A percentile compares a stretch with the other conserved stretches of the same genome.
Evolutionary conservation across 2,329 filamentous ascomycete genomes (phyloP).

Genomic region (Penicillium sp.): DNA sequence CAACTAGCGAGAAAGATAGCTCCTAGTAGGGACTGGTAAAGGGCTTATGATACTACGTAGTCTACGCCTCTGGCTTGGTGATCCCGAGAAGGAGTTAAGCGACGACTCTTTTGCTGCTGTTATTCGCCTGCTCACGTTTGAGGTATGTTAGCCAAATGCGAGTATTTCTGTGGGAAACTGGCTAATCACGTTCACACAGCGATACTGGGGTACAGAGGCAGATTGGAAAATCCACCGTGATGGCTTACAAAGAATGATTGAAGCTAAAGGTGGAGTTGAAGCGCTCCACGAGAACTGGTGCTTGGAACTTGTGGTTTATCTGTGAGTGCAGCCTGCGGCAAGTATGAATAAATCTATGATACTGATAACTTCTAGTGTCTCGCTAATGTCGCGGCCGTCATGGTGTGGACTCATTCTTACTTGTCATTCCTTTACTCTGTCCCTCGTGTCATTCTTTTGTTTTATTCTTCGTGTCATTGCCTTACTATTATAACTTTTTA

Average conservation of each 20-base stretch:
- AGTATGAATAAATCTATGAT: background rate
- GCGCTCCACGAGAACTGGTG: conserved; percentile 34
- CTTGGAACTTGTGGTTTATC: conserved; percentile 29
- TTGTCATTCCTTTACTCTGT: too few relatives aligned
- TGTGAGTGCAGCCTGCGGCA: conserved; percentile 22
- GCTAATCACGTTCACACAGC: conserved; percentile 15
- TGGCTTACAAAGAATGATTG: conserved; percentile 35
- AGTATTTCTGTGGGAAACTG: background rate
- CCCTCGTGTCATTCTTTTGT: too few relatives aligned
- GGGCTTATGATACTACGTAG: too few relatives aligned
- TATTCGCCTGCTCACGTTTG: conserved; percentile 36
- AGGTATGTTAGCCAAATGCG: conserved; percentile 22
- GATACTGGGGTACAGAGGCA: conserved; percentile 37
- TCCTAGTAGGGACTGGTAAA: too few relatives aligned
- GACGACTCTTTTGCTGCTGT: conserved; percentile 39
- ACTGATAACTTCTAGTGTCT: conserved; percentile 21
- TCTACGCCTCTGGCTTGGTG: conserved; percentile 36
- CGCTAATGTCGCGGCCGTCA: conserved; percentile 30
- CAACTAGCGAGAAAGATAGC: too few relatives aligned
- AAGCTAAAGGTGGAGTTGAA: conserved; percentile 34
- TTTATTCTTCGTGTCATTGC: too few relatives aligned
- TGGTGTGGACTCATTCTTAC: too few relatives aligned
- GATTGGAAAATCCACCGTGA: conserved; percentile 37
- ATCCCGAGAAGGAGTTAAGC: conserved; percentile 32
- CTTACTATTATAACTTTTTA: too few relatives aligned